Percentiles rank a stretch among this genome's conserved stretches.
Conservation (phyloP, 345 rosid species). For the Lepidium didymum region DNA sequence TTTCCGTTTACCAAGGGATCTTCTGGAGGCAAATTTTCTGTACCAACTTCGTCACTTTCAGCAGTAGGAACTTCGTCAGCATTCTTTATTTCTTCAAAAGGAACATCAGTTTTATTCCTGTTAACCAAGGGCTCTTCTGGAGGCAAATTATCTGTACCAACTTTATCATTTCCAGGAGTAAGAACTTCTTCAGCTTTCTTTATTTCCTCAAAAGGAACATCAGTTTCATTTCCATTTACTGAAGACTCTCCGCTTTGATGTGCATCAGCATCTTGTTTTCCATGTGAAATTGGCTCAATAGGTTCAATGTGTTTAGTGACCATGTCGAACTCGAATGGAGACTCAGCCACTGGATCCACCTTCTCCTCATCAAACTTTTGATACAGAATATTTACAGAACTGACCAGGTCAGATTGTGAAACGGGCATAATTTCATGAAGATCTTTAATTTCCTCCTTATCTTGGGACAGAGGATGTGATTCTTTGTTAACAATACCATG, state of each 20-base stretch:
- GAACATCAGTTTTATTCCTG: not conserved
- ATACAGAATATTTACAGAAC: conserved; percentile 31
- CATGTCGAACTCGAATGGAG: conserved; percentile 34
- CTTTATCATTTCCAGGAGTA: conserved; percentile 27
- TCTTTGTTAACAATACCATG: conserved; percentile 34
- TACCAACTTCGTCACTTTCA: conserved; percentile 28
- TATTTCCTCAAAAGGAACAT: conserved; percentile 21
- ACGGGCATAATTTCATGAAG: conserved; percentile 67
- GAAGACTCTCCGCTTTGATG: conserved; percentile 38
- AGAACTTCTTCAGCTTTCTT: conserved; percentile 19
- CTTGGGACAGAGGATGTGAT: conserved; percentile 21
- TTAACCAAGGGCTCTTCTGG: conserved; percentile 27
- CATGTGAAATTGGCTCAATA: conserved; percentile 26
- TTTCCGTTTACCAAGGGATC: conserved; percentile 11
- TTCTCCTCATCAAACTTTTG: conserved; percentile 52
- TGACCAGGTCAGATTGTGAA: conserved; percentile 40
- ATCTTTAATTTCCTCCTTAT: conserved; percentile 61
- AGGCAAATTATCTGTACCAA: conserved; percentile 21
- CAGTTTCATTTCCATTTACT: conserved; percentile 22
- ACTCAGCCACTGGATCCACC: conserved; percentile 32
- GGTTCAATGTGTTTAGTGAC: conserved; percentile 33
- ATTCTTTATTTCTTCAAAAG: conserved; percentile 21
- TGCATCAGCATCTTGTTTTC: conserved; percentile 31
- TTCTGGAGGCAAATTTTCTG: conserved; percentile 25
- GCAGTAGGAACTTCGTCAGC: conserved; percentile 12